Conservation (phyloP, 805 yeast genomes). For the Yamadazyma takamatsuzukensis region DNA sequence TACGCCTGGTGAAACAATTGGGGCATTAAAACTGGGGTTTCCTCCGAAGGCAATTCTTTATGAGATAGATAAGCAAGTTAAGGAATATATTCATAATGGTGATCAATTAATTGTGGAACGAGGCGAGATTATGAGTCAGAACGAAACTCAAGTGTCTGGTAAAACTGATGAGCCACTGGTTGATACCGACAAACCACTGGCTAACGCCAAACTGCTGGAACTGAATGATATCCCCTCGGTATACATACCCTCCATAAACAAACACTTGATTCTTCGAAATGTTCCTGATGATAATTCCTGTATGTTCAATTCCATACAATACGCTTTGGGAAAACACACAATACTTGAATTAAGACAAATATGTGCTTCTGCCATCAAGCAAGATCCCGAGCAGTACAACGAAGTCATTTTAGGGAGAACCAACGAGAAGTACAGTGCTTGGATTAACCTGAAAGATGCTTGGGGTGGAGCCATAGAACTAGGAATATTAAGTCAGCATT, state of each 20-base stretch:
- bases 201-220: too few species aligned
- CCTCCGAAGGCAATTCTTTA: conserved; percentile 52
- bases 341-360: conserved; percentile 49
- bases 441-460: conserved; percentile 58
- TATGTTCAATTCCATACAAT: conserved; percentile 62
- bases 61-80: conserved; percentile 18
- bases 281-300: conserved; percentile 81
- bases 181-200: too few species aligned
- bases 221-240: conserved; percentile 28
- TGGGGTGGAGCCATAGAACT: conserved; percentile 89
- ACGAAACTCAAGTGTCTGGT: too few species aligned
- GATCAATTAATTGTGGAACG: conserved; percentile 50
- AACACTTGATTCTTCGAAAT: conserved; percentile 46
- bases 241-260: conserved; percentile 16
- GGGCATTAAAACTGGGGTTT: conserved; percentile 48
- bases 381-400: conserved; percentile 40
- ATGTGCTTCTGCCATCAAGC: conserved; percentile 45
- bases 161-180: conserved; percentile 1
- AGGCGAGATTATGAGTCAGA: not conserved
- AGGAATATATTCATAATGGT: conserved; percentile 52
- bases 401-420: conserved; percentile 57
- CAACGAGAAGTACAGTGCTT: conserved; percentile 45
- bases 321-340: conserved; percentile 43
- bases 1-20: conserved; percentile 7
- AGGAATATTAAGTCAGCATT: conserved; percentile 52